Conservation (phyloP, 208 protist genomes). For the Crithidia brevicula region DNA sequence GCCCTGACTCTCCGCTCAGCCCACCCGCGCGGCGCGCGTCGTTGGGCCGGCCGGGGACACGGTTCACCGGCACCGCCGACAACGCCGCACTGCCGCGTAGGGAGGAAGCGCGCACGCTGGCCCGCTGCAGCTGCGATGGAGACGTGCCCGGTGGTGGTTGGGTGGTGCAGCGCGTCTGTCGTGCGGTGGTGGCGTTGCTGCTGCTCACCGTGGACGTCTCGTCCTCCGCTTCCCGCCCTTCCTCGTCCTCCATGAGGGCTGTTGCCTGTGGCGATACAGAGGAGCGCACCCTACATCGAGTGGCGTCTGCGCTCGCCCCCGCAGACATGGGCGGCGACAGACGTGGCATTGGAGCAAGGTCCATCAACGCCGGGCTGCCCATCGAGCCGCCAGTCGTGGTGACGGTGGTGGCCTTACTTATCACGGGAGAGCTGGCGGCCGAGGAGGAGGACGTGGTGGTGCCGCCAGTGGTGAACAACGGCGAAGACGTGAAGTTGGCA, state of each 20-base stretch:
- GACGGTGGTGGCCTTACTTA: neutral
- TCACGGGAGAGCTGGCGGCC: slow-evolving; percentile 13
- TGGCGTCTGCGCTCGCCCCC: neutral
- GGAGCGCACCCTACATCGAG: neutral
- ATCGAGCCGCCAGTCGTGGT: no score
- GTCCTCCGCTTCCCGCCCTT: neutral
- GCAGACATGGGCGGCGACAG: neutral
- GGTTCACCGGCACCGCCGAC: slow-evolving; percentile 22
- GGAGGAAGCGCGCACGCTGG: slow-evolving; percentile 20
- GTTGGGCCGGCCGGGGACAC: neutral
- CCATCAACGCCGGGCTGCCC: slow-evolving; percentile 3
- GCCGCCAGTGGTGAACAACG: neutral
- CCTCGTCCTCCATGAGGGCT: slow-evolving; percentile 7
- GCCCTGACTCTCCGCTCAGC: neutral
- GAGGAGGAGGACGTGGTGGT: slow-evolving; percentile 10
- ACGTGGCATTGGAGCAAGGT: slow-evolving; percentile 9
- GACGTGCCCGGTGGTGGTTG: no score
- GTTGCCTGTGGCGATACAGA: neutral
- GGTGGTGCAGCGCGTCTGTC: neutral
- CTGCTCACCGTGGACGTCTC: neutral
- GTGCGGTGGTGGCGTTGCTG: slow-evolving; percentile 8
- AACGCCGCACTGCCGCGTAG: slow-evolving; percentile 23
- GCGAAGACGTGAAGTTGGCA: neutral
- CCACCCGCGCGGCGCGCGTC: neutral
- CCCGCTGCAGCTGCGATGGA: slow-evolving; percentile 4